Evolutionary conservation across 805 yeast genomes (phyloP), one percentile per base, ranked within the genome.

Genomic region (Candida berthetii): DNA sequence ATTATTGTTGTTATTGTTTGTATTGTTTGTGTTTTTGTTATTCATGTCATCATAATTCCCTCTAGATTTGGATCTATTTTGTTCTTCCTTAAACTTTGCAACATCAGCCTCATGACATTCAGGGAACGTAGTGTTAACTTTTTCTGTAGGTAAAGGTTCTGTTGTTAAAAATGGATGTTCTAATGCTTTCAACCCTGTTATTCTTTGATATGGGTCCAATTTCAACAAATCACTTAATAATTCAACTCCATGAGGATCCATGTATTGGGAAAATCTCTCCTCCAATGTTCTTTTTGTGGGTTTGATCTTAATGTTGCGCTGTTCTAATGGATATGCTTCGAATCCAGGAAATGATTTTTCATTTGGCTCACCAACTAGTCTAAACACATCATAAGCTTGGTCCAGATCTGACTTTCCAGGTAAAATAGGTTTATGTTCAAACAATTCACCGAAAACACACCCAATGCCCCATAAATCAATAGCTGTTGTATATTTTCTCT

Each of bases 391-490:
- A 51, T 81, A 82, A 0, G 93, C 86, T 65, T 93, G 99, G 58
- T 91, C 95, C 10, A 83, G 60, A 58, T 93, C 99, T 1, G 93
- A 75, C 35, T 74, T 68, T 0, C 99, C 99, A 34, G 82, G 89
- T 37, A 93, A 60, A 14, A 93, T 83, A 1, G 99, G 99, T 49
- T 75, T 78, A 46, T 78, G 75, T 27, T 78, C 79, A 63, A 85
- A 91, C 55, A 90, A 71, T 62, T 93, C 99, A 0, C 88, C 99
- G 57, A 93, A 82, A 0, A 93, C 91, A 64, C 99, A 93, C 1
- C 98, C 98, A 17, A 87, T 76, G 0, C 98, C 97, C 99, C 99
- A 93, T 65, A 93, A 75, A 62, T 93, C 99, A 11, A 91, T 91
- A 0, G 98, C 95, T 0, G 97, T 85, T 2, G 97, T 89, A 60